A percentile compares a stretch with the other conserved stretches of the same genome.
Conservation (phyloP, 2,329 filamentous ascomycete species). For the Beauveria varroae region DNA sequence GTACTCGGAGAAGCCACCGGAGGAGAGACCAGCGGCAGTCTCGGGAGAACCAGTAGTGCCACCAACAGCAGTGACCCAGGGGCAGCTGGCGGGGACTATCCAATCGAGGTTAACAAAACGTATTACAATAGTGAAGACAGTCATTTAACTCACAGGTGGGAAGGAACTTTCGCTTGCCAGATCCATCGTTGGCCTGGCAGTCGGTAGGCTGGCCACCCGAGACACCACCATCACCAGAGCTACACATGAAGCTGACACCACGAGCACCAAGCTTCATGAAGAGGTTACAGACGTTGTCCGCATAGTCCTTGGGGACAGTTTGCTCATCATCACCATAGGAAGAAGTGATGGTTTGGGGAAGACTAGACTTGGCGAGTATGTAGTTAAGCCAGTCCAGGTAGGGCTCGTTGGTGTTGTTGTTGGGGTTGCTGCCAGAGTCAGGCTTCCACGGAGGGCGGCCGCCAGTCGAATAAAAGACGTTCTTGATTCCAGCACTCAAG, state of each 20-base stretch:
- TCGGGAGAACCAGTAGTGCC: constrained; percentile 1
- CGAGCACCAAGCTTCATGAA: constrained; percentile 12
- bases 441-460: constrained; percentile 5
- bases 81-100: constrained; percentile 8
- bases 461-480: constrained; percentile 9
- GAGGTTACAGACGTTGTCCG: constrained; percentile 7
- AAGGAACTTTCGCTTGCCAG: neutral
- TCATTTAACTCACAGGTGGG: neutral
- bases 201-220: neutral
- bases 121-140: no score
- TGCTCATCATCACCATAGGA: constrained; percentile 11
- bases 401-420: constrained; percentile 11
- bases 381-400: constrained; percentile 11
- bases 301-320: constrained; percentile 6
- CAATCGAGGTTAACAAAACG: neutral
- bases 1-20: constrained; percentile 10
- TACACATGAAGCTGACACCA: constrained; percentile 9
- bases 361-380: neutral
- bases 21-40: neutral
- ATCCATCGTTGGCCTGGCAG: constrained; percentile 12
- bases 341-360: constrained; percentile 6
- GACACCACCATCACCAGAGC: constrained; percentile 8
- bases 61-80: constrained; percentile 9
- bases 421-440: constrained; percentile 1
- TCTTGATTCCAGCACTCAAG: constrained; percentile 1